These are phyloP conservation scores for Alternaria incomplexa DNA, from an alignment of 2,329 filamentous ascomycete species.

Conservation along the genomic window DNA sequence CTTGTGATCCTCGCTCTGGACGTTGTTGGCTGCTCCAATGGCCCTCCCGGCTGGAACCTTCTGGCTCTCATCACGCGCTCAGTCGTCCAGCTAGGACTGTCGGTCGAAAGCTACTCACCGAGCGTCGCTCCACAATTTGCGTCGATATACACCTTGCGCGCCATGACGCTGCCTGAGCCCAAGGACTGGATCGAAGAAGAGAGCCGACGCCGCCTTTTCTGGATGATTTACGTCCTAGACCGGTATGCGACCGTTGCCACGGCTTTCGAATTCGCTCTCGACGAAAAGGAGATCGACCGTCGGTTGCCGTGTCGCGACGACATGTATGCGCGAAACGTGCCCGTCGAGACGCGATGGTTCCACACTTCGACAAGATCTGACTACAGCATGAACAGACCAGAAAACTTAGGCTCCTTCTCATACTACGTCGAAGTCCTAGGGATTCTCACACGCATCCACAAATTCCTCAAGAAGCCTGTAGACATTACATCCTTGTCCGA, in stretches of 20 bases:
- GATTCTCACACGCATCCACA: constrained; percentile 85
- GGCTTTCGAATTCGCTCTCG: constrained; percentile 87
- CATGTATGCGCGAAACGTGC: constrained; percentile 80
- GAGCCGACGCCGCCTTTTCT: constrained; percentile 81
- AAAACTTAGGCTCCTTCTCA: constrained; percentile 85
- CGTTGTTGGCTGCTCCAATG: constrained; percentile 84
- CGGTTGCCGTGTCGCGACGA: constrained; percentile 87
- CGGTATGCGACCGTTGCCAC: constrained; percentile 90
- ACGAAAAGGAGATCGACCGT: constrained; percentile 88
- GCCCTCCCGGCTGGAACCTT: constrained; percentile 90
- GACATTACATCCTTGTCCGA: constrained; percentile 85
- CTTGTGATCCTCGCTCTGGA: constrained; percentile 86
- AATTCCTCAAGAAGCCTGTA: constrained; percentile 86
- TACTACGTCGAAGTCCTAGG: constrained; percentile 91
- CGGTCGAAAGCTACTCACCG: constrained; percentile 81
- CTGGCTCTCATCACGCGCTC: constrained; percentile 87
- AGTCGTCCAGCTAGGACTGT: constrained; percentile 84
- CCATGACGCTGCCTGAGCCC: constrained; percentile 82
- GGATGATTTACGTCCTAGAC: constrained; percentile 92
- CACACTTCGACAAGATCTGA: constrained; percentile 59
- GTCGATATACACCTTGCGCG: constrained; percentile 87
- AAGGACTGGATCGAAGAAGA: constrained; percentile 90
- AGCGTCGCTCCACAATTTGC: constrained; percentile 78
- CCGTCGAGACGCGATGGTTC: constrained; percentile 86
- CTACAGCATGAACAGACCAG: constrained; percentile 70